Conservation (phyloP, 495 filamentous ascomycete genomes). For the Podospora sp. region DNA sequence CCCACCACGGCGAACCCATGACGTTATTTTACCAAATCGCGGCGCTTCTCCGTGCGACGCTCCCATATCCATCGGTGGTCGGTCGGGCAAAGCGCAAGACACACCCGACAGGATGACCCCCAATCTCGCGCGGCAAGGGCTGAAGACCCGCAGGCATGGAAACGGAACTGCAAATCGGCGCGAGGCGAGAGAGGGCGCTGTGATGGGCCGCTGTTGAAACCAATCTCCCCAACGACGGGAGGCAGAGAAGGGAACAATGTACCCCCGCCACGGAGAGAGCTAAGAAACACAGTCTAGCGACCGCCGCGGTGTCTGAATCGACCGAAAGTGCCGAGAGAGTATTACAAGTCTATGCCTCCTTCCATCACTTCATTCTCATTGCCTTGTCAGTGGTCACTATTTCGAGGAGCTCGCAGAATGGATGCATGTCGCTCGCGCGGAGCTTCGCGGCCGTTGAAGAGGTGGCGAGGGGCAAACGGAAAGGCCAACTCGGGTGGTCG, state of each 20-base stretch:
- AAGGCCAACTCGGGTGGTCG: background rate
- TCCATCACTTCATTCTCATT: too few relatives aligned
- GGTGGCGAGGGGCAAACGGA: background rate
- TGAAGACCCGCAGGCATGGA: constrained; percentile 17
- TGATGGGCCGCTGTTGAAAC: background rate
- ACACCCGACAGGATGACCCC: constrained; percentile 3
- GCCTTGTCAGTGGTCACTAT: too few relatives aligned
- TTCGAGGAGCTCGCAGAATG: too few relatives aligned
- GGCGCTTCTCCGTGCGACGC: background rate
- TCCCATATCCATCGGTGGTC: background rate
- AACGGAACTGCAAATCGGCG: constrained; percentile 18
- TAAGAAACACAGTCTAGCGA: too few relatives aligned
- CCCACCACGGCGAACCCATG: background rate
- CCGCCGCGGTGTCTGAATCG: too few relatives aligned
- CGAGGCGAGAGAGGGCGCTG: constrained; percentile 15
- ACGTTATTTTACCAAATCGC: background rate
- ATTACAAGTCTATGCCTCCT: too few relatives aligned
- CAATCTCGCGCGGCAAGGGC: background rate
- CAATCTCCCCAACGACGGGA: too few relatives aligned
- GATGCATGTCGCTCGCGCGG: too few relatives aligned
- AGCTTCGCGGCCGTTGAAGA: background rate
- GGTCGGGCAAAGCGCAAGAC: background rate
- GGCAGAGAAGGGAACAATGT: background rate
- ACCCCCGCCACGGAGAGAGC: background rate
- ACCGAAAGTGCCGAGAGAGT: too few relatives aligned